Conservation (phyloP, 176 grass and related monocot species). For the Phragmites australis region DNA sequence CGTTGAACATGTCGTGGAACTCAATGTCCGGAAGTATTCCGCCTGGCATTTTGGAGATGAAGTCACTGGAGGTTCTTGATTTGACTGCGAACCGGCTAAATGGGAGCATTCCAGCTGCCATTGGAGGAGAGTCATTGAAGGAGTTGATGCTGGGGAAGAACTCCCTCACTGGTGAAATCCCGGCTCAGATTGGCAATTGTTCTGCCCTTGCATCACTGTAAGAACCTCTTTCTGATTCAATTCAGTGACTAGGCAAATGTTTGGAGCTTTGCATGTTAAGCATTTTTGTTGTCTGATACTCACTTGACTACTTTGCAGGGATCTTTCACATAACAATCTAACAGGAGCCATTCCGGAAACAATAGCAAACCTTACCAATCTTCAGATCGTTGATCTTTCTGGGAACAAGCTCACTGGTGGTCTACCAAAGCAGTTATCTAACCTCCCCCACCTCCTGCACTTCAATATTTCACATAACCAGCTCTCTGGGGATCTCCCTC, state of each 20-base stretch:
- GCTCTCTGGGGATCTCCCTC: conserved; percentile 83
- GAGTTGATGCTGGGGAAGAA: conserved; percentile 71
- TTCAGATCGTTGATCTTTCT: conserved; percentile 70
- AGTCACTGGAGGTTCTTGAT: conserved; percentile 78
- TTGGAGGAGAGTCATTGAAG: conserved; percentile 63
- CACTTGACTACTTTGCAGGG: conserved; percentile 60
- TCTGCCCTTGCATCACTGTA: conserved; percentile 70
- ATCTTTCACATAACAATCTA: conserved; percentile 83
- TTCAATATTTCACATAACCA: conserved; percentile 95
- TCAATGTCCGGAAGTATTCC: conserved; percentile 68
- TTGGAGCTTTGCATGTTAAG: not conserved
- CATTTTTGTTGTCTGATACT: not conserved
- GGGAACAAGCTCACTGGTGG: conserved; percentile 70
- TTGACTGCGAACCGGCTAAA: conserved; percentile 64
- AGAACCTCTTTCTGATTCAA: conserved; percentile 12
- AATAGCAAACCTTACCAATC: conserved; percentile 65
- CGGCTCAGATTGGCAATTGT: conserved; percentile 68
- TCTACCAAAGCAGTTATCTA: conserved; percentile 79
- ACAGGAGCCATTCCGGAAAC: conserved; percentile 76
- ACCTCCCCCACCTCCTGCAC: conserved; percentile 61
- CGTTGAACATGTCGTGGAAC: conserved; percentile 84
- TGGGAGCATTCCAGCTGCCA: conserved; percentile 57
- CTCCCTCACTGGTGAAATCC: conserved; percentile 76
- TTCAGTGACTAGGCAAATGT: not conserved
- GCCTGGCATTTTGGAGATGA: conserved; percentile 52